Conservation (phyloP, 1,284 basidiomycete genomes). For the Ceratobasidium sp. region DNA sequence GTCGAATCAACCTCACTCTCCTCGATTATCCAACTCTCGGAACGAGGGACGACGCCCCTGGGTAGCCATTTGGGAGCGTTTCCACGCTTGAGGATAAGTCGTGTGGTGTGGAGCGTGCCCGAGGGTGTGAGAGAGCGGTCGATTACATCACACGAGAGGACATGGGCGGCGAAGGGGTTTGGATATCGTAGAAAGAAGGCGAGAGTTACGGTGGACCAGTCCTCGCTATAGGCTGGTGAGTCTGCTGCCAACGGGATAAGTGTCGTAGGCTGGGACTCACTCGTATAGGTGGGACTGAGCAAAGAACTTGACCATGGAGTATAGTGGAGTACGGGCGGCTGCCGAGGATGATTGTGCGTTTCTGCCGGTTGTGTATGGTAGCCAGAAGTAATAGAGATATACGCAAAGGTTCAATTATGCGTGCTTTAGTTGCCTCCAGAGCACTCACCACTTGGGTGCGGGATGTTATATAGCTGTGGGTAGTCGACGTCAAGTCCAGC, state of each 20-base stretch:
- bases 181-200: constrained; percentile 97
- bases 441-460: constrained; percentile 6
- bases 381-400: background rate
- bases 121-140: constrained; percentile 76
- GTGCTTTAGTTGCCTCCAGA: background rate
- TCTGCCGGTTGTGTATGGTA: background rate
- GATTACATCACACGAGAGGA: constrained; percentile 94
- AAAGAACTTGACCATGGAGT: constrained; percentile 47
- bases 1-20: constrained; percentile 89
- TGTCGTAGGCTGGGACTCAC: constrained; percentile 36
- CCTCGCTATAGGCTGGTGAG: constrained; percentile 65
- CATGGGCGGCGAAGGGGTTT: constrained; percentile 94
- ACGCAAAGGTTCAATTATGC: background rate
- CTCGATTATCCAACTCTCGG: constrained; percentile 89
- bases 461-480: constrained; percentile 24
- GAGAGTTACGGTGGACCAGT: constrained; percentile 89
- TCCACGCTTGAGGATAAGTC: constrained; percentile 92
- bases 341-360: constrained; percentile 24
- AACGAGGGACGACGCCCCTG: constrained; percentile 75
- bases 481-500: constrained; percentile 34
- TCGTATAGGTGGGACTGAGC: constrained; percentile 46
- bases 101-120: constrained; percentile 85
- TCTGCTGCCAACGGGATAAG: background rate
- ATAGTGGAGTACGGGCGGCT: background rate
- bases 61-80: constrained; percentile 92